Base-by-base conservation (phyloP, 805 yeast species). In the Scheffersomyces stipitis region DNA sequence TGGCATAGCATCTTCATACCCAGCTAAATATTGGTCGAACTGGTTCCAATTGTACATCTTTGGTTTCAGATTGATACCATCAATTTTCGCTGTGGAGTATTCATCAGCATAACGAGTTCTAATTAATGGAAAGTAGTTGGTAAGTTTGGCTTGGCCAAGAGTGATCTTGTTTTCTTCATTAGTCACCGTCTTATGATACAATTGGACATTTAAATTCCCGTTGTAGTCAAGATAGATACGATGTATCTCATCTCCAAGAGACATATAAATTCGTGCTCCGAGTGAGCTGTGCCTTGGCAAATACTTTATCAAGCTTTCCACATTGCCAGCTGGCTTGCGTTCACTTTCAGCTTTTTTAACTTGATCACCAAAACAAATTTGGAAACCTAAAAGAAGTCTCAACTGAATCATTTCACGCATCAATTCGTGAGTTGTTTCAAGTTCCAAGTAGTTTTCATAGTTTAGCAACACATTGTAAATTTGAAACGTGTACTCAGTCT, bases 11-110 rank as follows among this genome's bases (percentile, higher is more conserved):
- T 88, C 96, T 18, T 83, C 89, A 55, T 83, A 86, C 0, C 99
- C 99, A 0, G 97, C 96, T n/a, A 90, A 59, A 16, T 78, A 76
- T 52, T 88, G 96, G 64, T 93, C 99, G 47, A 90, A 71, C 44
- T 81, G 84, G 49, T 90, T 90, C 99, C 99, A 93, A 44, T 90
- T 89, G 43, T 79, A 76, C 10, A 69, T 64, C 30, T 74, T 61
- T 3, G 83, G 75, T 23, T 73, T 73, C 12, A 71, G 71, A 29
- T 74, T 73, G 14, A 76, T 62, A 2, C 81, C 77, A 41, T 78
- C 80, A 5, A 83, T 73, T 37, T 66, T 69, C 1, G 88, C 73
- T 3, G 73, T 66, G 16, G 77, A 64, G 52, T 83, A 90, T 10
- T 67, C 72, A 30, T 75, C 80, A 23, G 88, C 90, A 55, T 86